phyloP scores from a whole-genome alignment of 1,284 basidiomycete species.

The Heliocybe sulcata region DNA sequence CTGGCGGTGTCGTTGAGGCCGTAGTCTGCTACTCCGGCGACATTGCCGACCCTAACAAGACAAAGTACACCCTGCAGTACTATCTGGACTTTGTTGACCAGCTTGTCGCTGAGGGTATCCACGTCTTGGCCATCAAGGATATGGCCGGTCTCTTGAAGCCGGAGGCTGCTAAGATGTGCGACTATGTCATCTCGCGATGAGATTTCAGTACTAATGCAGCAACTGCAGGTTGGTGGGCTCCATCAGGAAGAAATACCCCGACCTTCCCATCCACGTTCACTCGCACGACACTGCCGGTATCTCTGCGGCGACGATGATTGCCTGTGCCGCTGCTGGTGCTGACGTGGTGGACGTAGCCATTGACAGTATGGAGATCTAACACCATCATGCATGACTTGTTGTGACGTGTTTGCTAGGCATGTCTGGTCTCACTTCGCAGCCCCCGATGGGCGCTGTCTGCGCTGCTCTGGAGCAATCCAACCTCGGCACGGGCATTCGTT shows the following conservation, averaged over 20 bases:
- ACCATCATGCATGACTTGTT: background rate
- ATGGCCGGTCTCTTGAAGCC: slow-evolving; percentile 99
- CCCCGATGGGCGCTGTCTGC: slow-evolving; percentile 96
- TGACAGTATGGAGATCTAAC: slow-evolving; percentile 61
- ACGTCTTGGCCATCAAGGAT: slow-evolving; percentile 98
- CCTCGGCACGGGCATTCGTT: slow-evolving; percentile 94
- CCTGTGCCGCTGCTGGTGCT: slow-evolving; percentile 91
- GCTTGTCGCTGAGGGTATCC: slow-evolving; percentile 93
- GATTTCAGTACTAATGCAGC: background rate
- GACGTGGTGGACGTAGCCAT: slow-evolving; percentile 99
- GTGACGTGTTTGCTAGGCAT: slow-evolving; percentile 54
- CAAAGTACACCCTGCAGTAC: slow-evolving; percentile 97
- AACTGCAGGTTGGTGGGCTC: slow-evolving; percentile 75
- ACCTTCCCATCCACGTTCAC: slow-evolving; percentile 98
- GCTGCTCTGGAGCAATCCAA: slow-evolving; percentile 93
- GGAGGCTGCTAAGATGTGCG: slow-evolving; percentile 81
- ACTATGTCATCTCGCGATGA: no score
- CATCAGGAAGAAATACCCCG: slow-evolving; percentile 94
- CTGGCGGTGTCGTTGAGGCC: slow-evolving; percentile 96
- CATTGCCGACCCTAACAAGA: slow-evolving; percentile 91
- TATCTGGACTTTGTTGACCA: slow-evolving; percentile 96
- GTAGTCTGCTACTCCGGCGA: slow-evolving; percentile 99
- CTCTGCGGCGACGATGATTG: slow-evolving; percentile 94
- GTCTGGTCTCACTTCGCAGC: slow-evolving; percentile 97
- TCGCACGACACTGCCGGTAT: slow-evolving; percentile 99